These are phyloP conservation scores for Pythium biforme DNA, from an alignment of 352 stramenopile species.

Conservation along the genomic window DNA sequence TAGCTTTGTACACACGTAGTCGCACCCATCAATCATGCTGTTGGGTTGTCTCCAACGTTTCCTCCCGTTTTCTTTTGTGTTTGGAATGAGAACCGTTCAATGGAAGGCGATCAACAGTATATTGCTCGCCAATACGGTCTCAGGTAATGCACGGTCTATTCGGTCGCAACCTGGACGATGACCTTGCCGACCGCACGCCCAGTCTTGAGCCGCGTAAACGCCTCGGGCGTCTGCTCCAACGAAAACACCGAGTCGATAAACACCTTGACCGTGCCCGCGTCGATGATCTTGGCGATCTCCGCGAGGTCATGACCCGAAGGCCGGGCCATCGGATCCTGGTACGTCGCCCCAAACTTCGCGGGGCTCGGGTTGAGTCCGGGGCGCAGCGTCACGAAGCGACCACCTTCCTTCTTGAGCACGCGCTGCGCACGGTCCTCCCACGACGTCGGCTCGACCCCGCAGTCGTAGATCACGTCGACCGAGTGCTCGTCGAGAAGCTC, in stretches of 20 bases:
- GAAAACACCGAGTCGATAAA: conserved; percentile 26
- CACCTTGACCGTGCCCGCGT: conserved; percentile 27
- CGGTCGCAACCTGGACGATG: conserved; percentile 9
- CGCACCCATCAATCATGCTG: too few species aligned
- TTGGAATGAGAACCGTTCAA: too few species aligned
- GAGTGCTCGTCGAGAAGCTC: conserved; percentile 5
- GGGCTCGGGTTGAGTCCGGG: conserved; percentile 6
- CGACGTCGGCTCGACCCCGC: conserved; percentile 23
- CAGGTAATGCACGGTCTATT: too few species aligned
- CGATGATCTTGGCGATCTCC: conserved; percentile 28
- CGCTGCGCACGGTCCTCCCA: conserved; percentile 38
- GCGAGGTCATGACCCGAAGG: conserved; percentile 31
- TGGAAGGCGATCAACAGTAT: too few species aligned
- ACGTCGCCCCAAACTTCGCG: conserved; percentile 8
- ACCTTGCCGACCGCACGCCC: conserved; percentile 34
- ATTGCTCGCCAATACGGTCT: too few species aligned
- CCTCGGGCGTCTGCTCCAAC: conserved; percentile 34
- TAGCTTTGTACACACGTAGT: too few species aligned
- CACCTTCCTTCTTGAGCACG: conserved; percentile 13
- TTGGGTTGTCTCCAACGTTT: too few species aligned
- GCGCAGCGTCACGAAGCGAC: conserved; percentile 9
- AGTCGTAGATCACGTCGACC: conserved; percentile 24
- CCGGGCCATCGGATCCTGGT: conserved; percentile 3
- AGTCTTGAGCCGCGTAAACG: conserved; percentile 36
- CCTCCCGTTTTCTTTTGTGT: too few species aligned